Evolutionary conservation across 768 basidiomycete species (phyloP), one percentile per base, ranked within the genome.

Genomic region (Tricholoma matsutake): DNA sequence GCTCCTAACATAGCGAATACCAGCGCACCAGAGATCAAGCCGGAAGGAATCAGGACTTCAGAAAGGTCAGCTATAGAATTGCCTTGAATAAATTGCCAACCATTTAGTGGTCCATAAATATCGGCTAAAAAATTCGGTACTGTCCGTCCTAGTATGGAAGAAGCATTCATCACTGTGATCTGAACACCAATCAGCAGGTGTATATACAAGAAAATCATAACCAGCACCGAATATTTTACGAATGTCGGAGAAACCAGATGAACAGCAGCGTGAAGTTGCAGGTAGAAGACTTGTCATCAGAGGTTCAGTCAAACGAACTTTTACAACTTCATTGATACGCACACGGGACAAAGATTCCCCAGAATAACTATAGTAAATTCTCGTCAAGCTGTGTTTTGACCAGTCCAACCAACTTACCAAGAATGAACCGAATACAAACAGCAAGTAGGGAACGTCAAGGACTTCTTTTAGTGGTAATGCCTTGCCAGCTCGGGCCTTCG

Each of bases 91-190:
- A 31, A 10, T 47, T 41, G 64, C 75, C n/a, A 59, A 78, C 81
- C 74, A 64, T 83, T 85, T 56, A 85, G 68, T 16, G 80, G 78
- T 0, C 84, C 84, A 63, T 75, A 76, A 16, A 66, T 64, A 65
- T 84, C 83, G 16, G 82, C 83, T 51, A 83, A 63, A 60, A 83
- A 73, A 68, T 84, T 84, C 0, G 86, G 86, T 3, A 87, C 61
- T 6, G 80, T 81, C 43, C 86, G 78, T n/a, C 86, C 86, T 62
- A 85, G 73, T n/a, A 85, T 69, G 25, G 81, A 82, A 2, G 81
- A 76, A 2, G 72, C 82, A 60, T 85, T 84, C 75, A 84, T 78
- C 18, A 84, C 74, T 0, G 83, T 77, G 34, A 84, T 76, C 82
- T 52, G 28, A 8, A 31, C 18, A 9, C 2, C 3, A 31, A 7